Evolutionary conservation across 495 filamentous ascomycete species (phyloP).

Genomic region (Neurospora sp.): DNA sequence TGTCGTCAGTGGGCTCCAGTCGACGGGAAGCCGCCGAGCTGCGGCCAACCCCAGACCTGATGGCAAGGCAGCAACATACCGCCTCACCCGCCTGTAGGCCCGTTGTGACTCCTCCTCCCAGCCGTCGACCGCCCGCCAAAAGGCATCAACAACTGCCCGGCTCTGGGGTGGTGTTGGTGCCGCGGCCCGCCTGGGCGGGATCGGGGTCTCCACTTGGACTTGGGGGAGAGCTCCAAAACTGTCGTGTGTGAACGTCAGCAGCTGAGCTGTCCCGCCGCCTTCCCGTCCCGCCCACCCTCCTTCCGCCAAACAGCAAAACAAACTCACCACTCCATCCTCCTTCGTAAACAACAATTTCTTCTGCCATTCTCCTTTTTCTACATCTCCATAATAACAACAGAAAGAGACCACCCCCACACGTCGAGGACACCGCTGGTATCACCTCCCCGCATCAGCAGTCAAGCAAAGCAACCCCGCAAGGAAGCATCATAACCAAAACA

Average conservation of each 20-base stretch:
- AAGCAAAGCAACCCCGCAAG: background rate
- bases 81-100: background rate
- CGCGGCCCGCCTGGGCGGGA: background rate
- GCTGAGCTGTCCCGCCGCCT: background rate
- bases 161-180: background rate
- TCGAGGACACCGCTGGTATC: background rate
- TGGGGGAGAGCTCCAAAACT: background rate
- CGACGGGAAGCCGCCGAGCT: conserved; percentile 4
- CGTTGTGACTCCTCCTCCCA: background rate
- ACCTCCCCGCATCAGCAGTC: background rate
- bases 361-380: background rate
- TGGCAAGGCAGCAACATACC: background rate
- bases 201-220: background rate
- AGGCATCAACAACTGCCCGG: background rate
- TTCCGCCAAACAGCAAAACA: background rate
- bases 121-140: background rate
- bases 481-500: background rate
- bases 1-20: background rate
- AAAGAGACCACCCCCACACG: background rate
- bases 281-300: background rate
- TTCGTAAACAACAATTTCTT: background rate
- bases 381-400: background rate
- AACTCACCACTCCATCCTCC: background rate
- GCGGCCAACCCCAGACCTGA: conserved; percentile 11
- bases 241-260: background rate